phyloP scores from a whole-genome alignment of 2,329 filamentous ascomycete genomes.

The Diaporthe citri region DNA sequence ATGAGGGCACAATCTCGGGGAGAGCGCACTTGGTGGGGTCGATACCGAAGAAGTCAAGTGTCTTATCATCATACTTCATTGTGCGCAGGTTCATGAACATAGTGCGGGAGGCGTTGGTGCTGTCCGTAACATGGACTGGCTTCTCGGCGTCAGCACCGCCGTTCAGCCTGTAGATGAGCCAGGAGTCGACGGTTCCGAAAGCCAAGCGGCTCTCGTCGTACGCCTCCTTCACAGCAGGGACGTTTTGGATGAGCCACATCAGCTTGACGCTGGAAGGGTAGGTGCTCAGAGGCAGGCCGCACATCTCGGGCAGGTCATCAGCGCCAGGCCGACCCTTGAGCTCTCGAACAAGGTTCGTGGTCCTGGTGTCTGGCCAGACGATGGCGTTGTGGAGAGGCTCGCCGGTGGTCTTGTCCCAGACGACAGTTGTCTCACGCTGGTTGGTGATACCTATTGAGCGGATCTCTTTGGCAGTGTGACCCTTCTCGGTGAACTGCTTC shows the following conservation, averaged over 20 bases:
- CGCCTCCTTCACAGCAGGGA: constrained; percentile 75
- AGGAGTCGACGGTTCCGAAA: constrained; percentile 90
- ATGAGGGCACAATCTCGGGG: constrained; percentile 87
- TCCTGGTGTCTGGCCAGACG: constrained; percentile 91
- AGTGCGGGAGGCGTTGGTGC: constrained; percentile 88
- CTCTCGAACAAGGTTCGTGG: constrained; percentile 78
- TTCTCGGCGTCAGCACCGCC: constrained; percentile 72
- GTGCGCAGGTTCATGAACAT: constrained; percentile 95
- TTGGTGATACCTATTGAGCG: constrained; percentile 88
- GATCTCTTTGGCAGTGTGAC: constrained; percentile 77
- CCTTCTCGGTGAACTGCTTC: constrained; percentile 77
- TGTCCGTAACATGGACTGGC: constrained; percentile 83
- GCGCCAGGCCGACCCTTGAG: constrained; percentile 77
- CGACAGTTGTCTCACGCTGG: constrained; percentile 88
- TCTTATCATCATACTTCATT: constrained; percentile 81
- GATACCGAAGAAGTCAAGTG: constrained; percentile 84
- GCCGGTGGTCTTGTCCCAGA: constrained; percentile 86
- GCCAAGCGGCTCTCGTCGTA: constrained; percentile 82
- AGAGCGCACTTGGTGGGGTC: constrained; percentile 76
- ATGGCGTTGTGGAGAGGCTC: constrained; percentile 87
- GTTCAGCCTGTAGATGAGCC: constrained; percentile 88
- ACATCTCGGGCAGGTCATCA: constrained; percentile 76
- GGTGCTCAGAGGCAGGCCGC: constrained; percentile 86
- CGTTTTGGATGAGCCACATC: constrained; percentile 83
- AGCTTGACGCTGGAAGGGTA: constrained; percentile 91